Evolutionary conservation across 768 basidiomycete genomes (phyloP).

Genomic region (Russula ochroleuca): DNA sequence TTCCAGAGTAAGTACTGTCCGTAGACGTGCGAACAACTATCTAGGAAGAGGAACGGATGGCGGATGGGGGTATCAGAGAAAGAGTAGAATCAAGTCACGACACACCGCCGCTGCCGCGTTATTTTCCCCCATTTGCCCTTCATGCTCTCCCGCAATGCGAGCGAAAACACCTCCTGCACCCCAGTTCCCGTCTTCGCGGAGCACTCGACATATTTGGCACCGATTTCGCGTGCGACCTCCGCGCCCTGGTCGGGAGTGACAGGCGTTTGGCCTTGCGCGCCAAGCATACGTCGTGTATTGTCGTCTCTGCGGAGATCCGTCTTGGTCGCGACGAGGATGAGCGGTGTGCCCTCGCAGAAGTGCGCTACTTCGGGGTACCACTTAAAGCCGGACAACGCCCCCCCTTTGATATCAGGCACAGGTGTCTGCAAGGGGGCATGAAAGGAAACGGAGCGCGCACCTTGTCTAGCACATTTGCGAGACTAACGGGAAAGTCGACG

Average conservation of each 20-base stretch:
- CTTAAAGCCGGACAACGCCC: conserved; percentile 37
- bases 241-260: conserved; percentile 80
- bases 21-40: conserved; percentile 17
- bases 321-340: conserved; percentile 92
- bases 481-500: conserved; percentile 85
- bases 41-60: neutral
- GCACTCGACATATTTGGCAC: conserved; percentile 91
- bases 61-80: conserved; percentile 6
- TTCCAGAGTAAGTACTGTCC: conserved; percentile 15
- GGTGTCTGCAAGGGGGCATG: conserved; percentile 1
- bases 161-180: conserved; percentile 87
- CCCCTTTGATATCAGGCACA: conserved; percentile 9
- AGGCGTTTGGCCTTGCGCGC: conserved; percentile 82
- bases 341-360: conserved; percentile 84
- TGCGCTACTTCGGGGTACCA: conserved; percentile 93
- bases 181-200: conserved; percentile 88
- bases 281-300: conserved; percentile 79
- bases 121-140: conserved; percentile 72
- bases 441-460: conserved; percentile 39
- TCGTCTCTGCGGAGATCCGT: conserved; percentile 85
- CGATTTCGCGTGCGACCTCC: conserved; percentile 86
- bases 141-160: conserved; percentile 88
- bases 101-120: conserved; percentile 65
- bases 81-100: conserved; percentile 44
- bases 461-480: conserved; percentile 89